Evolutionary conservation across 106 monocot genomes (phyloP).

Genomic region (Dioscorea zingiberensis): DNA sequence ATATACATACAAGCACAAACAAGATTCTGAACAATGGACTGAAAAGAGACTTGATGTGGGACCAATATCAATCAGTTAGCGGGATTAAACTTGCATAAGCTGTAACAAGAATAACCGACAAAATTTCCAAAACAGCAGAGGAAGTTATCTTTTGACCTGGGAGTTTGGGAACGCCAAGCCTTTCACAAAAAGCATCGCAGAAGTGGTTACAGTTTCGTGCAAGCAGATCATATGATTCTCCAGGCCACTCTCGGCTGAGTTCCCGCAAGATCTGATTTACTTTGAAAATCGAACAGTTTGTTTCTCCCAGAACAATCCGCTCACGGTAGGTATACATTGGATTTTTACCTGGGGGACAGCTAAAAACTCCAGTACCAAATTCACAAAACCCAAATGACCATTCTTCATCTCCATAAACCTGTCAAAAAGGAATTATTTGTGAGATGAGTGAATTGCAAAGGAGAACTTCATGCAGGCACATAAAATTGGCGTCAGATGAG

Average conservation of each 20-base stretch:
- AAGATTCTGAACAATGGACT: too few relatives aligned
- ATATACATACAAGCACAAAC: too few relatives aligned
- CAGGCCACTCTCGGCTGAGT: conserved; percentile 82
- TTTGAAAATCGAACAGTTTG: conserved; percentile 41
- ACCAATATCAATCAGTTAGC: too few relatives aligned
- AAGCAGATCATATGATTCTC: conserved; percentile 80
- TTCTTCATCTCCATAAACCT: conserved; percentile 95
- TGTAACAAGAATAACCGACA: too few relatives aligned
- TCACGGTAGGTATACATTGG: conserved; percentile 96
- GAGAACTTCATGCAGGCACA: too few relatives aligned
- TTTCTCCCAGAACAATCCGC: conserved; percentile 71
- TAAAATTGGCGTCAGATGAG: too few relatives aligned
- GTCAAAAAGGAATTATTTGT: neutral
- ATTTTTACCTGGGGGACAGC: conserved; percentile 78
- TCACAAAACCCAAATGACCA: conserved; percentile 99
- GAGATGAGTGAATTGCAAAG: too few relatives aligned
- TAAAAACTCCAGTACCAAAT: conserved; percentile 77
- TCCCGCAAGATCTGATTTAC: conserved; percentile 85
- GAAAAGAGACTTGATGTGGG: too few relatives aligned
- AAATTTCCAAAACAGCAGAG: neutral
- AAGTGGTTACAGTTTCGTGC: conserved; percentile 95
- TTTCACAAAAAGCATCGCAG: conserved; percentile 80
- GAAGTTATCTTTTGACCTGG: conserved; percentile 52
- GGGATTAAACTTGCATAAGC: too few relatives aligned
- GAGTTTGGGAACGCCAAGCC: conserved; percentile 66